A percentile compares a stretch with the other conserved stretches of the same genome.
Evolutionary conservation across 768 basidiomycete species (phyloP).

Genomic region (Cubamyces sp.): DNA sequence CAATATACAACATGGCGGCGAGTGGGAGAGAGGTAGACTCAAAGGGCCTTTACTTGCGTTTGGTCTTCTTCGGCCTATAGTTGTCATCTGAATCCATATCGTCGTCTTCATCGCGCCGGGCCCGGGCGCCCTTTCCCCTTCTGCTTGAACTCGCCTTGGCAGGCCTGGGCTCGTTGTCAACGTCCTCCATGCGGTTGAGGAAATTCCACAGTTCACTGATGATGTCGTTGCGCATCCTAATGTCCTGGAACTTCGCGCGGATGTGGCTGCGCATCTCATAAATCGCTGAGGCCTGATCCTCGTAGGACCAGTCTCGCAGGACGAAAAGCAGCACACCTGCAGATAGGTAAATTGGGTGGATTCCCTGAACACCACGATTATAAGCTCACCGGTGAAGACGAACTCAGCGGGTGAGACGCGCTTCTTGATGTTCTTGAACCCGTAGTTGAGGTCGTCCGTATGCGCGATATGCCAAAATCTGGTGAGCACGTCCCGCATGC

Average conservation of each 20-base stretch:
- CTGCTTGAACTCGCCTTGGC: slow-evolving; percentile 20
- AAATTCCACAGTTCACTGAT: slow-evolving; percentile 61
- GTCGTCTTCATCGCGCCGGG: slow-evolving; percentile 37
- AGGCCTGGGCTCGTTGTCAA: slow-evolving; percentile 2
- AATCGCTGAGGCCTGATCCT: slow-evolving; percentile 59
- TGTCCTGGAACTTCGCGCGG: slow-evolving; percentile 60
- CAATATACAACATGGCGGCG: not conserved
- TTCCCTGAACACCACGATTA: not conserved
- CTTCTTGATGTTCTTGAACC: slow-evolving; percentile 57
- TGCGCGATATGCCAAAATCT: slow-evolving; percentile 60
- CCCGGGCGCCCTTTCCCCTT: slow-evolving; percentile 33
- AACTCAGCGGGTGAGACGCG: slow-evolving; percentile 77
- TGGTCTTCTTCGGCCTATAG: slow-evolving; percentile 6
- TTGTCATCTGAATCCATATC: slow-evolving; percentile 46
- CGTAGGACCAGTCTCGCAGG: slow-evolving; percentile 45
- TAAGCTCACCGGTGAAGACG: slow-evolving; percentile 71
- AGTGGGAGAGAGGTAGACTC: not conserved
- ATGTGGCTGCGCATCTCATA: slow-evolving; percentile 58
- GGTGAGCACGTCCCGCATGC: slow-evolving; percentile 56
- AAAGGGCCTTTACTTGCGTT: slow-evolving; percentile 5
- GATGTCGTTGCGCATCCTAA: slow-evolving; percentile 64
- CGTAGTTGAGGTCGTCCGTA: slow-evolving; percentile 41
- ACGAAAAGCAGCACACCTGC: slow-evolving; percentile 70
- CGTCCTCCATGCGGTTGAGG: slow-evolving; percentile 44
- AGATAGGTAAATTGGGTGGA: not conserved